Percentiles rank a stretch among this genome's conserved stretches.
These are phyloP conservation scores for Blastomyces emzantsi DNA, from an alignment of 2,329 filamentous ascomycete species.

Conservation along the genomic window DNA sequence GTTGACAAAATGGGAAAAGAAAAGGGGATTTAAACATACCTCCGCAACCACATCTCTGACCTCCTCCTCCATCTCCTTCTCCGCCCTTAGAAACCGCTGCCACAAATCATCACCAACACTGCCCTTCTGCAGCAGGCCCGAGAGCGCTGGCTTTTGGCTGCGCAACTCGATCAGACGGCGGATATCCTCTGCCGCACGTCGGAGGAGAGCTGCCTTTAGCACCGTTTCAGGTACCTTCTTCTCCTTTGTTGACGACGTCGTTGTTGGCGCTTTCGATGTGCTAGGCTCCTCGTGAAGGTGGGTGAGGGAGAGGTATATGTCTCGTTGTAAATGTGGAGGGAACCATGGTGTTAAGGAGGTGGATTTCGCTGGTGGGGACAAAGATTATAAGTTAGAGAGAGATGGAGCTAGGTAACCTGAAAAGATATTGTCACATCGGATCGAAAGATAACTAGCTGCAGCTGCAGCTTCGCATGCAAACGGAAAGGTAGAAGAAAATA, in stretches of 20 bases:
- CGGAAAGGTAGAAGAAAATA: not conserved
- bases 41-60: slow-evolving; percentile 88
- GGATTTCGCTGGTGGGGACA: slow-evolving; percentile 54
- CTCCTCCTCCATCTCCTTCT: slow-evolving; percentile 97
- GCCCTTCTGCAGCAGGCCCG: slow-evolving; percentile 72
- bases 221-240: slow-evolving; percentile 72
- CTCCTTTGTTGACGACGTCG: slow-evolving; percentile 39
- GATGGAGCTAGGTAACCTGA: not conserved
- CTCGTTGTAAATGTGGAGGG: slow-evolving; percentile 76
- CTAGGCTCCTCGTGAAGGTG: slow-evolving; percentile 59
- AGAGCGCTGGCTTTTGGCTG: slow-evolving; percentile 78
- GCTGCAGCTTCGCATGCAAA: not conserved
- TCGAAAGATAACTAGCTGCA: not conserved
- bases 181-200: slow-evolving; percentile 87
- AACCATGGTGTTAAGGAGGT: slow-evolving; percentile 93
- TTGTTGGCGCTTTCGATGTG: slow-evolving; percentile 16
- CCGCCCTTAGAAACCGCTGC: slow-evolving; percentile 82
- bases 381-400: not conserved
- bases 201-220: slow-evolving; percentile 76
- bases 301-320: slow-evolving; percentile 79
- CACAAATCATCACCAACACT: slow-evolving; percentile 94
- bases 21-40: slow-evolving; percentile 43
- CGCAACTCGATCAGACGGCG: slow-evolving; percentile 82
- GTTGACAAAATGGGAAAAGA: not conserved
- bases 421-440: not conserved